Percentiles rank a stretch among this genome's conserved stretches.
Conservation (phyloP, 768 basidiomycete species). For the Boletus rufocinnamomeus region DNA sequence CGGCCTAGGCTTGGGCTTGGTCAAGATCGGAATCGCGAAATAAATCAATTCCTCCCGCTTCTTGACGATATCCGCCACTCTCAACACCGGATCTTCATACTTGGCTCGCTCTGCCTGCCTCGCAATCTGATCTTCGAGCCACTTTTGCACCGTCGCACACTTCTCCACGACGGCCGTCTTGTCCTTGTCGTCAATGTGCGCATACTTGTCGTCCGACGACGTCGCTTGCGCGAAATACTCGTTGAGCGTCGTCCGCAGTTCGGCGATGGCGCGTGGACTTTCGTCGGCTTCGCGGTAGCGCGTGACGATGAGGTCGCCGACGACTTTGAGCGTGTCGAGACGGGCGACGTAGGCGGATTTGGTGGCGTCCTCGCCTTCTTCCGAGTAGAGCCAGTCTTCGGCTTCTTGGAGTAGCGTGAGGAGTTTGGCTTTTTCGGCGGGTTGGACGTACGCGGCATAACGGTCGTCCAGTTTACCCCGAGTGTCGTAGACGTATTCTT, state of each 20-base stretch:
- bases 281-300: conserved; percentile 85
- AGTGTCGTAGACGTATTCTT: conserved; percentile 98
- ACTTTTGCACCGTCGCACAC: conserved; percentile 87
- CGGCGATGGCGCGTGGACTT: conserved; percentile 67
- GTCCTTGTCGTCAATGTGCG: conserved; percentile 90
- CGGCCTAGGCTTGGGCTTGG: conserved; percentile 89
- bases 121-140: conserved; percentile 91
- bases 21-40: conserved; percentile 87
- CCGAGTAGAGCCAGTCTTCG: conserved; percentile 97
- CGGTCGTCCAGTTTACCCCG: conserved; percentile 90
- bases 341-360: conserved; percentile 92
- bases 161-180: conserved; percentile 86
- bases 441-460: conserved; percentile 73
- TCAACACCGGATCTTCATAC: conserved; percentile 85
- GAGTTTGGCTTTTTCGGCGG: conserved; percentile 77
- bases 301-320: conserved; percentile 85
- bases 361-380: conserved; percentile 92
- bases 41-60: conserved; percentile 91
- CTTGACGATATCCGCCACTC: conserved; percentile 80
- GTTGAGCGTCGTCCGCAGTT: conserved; percentile 87
- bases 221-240: conserved; percentile 82
- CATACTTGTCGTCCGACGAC: conserved; percentile 78
- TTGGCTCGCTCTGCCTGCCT: conserved; percentile 87
- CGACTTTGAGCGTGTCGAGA: conserved; percentile 78
- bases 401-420: conserved; percentile 69